Conservation (phyloP, 2,329 filamentous ascomycete genomes). For the Pseudogymnoascus sp. region DNA sequence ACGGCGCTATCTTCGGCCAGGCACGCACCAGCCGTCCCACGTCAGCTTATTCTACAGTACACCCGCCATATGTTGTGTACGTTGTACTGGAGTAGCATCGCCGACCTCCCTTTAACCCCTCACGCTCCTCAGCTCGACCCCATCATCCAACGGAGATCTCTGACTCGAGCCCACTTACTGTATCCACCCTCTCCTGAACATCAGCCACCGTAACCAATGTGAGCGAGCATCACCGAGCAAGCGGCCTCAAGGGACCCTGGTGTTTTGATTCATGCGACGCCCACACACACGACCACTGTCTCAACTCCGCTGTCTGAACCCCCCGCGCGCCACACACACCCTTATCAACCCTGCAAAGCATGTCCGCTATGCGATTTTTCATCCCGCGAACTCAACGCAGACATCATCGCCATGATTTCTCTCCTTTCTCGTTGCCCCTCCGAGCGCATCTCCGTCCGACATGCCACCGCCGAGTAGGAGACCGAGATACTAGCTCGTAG, state of each 20-base stretch:
- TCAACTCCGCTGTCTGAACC: not conserved
- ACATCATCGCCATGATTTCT: not conserved
- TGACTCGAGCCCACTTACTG: not conserved
- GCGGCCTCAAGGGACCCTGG: not conserved
- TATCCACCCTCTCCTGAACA: not conserved
- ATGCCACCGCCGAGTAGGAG: not conserved
- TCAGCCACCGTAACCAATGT: not conserved
- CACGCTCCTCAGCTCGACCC: not conserved
- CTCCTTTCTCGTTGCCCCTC: not conserved
- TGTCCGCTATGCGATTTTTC: not conserved
- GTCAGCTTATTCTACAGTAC: not conserved
- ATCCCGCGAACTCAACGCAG: not conserved
- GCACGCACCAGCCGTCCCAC: slow-evolving; percentile 1
- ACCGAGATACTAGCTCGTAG: not conserved
- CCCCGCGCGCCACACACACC: not conserved
- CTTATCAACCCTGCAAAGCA: not conserved
- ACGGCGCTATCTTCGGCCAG: not conserved
- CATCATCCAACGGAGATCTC: not conserved
- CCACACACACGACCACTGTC: not conserved
- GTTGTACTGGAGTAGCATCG: not conserved
- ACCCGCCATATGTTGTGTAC: not conserved
- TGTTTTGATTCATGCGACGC: not conserved
- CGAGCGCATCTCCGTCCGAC: not conserved
- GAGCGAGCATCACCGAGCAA: not conserved
- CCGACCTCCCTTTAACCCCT: not conserved